Percentiles rank a stretch among this genome's conserved stretches.
Evolutionary conservation across 306 rosid genomes (phyloP).

Genomic region (Malus orientalis): DNA sequence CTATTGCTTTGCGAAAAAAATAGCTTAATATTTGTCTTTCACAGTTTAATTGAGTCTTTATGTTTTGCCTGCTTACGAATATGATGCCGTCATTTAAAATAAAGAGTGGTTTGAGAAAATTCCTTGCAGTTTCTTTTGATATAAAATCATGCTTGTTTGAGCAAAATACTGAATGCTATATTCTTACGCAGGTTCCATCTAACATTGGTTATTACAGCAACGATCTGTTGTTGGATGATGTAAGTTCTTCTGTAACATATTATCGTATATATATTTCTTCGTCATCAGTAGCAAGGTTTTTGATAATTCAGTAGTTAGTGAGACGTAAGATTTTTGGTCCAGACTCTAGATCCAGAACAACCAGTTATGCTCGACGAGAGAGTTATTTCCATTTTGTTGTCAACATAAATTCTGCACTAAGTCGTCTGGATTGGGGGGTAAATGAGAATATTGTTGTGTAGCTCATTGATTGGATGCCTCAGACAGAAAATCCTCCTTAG

Average conservation of each 20-base stretch:
- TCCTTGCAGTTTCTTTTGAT: neutral
- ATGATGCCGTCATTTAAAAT: neutral
- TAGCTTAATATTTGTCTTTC: neutral
- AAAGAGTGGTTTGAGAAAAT: neutral
- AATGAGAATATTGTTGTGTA: neutral
- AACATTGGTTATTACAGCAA: conserved; percentile 73
- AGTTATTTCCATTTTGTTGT: neutral
- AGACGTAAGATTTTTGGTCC: neutral
- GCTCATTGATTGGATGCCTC: neutral
- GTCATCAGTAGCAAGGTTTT: neutral
- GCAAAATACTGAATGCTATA: conserved; percentile 14
- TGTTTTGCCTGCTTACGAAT: neutral
- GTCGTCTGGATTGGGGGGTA: neutral
- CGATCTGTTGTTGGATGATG: conserved; percentile 92
- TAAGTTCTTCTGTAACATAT: conserved; percentile 32
- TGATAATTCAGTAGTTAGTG: neutral
- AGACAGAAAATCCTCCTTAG: neutral
- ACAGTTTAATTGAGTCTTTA: neutral
- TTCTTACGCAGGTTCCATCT: conserved; percentile 53
- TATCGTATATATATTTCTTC: neutral
- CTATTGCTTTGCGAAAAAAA: neutral
- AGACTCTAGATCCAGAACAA: neutral
- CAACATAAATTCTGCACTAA: neutral
- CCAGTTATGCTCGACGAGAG: neutral
- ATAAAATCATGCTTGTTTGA: conserved; percentile 2